Percentiles rank a stretch among this genome's conserved stretches.
phyloP scores from a whole-genome alignment of 805 yeast genomes.

The Maudiozyma bulderi region DNA sequence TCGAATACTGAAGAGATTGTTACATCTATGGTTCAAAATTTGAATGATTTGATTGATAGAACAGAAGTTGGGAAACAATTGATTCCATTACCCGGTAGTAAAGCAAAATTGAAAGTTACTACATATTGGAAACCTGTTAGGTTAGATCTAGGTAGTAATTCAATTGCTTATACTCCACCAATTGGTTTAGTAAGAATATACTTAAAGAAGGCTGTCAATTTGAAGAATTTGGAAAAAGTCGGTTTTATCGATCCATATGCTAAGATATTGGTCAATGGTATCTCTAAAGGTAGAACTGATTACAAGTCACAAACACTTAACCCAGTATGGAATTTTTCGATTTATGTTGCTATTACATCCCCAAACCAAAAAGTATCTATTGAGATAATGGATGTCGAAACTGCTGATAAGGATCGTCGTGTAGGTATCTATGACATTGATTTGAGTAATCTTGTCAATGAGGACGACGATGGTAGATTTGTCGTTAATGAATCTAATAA shows the following conservation, averaged over 20 bases:
- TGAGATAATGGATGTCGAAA: slow-evolving; percentile 89
- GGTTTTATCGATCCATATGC: slow-evolving; percentile 92
- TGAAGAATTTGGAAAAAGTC: slow-evolving; percentile 76
- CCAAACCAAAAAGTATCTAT: slow-evolving; percentile 72
- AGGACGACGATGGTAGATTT: slow-evolving; percentile 50
- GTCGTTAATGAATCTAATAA: slow-evolving; percentile 48
- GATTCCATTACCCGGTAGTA: slow-evolving; percentile 60
- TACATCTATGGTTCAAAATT: slow-evolving; percentile 49
- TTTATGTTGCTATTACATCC: slow-evolving; percentile 75
- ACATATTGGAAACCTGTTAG: slow-evolving; percentile 84
- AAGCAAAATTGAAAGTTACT: slow-evolving; percentile 61
- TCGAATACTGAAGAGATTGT: slow-evolving; percentile 45
- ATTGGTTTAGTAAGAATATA: slow-evolving; percentile 80
- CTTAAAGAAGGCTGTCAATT: slow-evolving; percentile 58
- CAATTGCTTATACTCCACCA: slow-evolving; percentile 85
- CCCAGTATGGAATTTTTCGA: slow-evolving; percentile 79
- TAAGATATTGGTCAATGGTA: slow-evolving; percentile 68
- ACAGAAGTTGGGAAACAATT: slow-evolving; percentile 68
- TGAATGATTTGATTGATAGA: slow-evolving; percentile 64
- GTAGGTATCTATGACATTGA: slow-evolving; percentile 74
- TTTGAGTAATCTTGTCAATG: slow-evolving; percentile 56
- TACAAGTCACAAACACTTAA: slow-evolving; percentile 54
- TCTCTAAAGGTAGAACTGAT: slow-evolving; percentile 67
- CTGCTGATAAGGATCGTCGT: slow-evolving; percentile 69
- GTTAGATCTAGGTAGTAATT: slow-evolving; percentile 53